These are phyloP conservation scores for Eucalyptus globulus DNA, from an alignment of 345 rosid species.

Conservation along the genomic window DNA sequence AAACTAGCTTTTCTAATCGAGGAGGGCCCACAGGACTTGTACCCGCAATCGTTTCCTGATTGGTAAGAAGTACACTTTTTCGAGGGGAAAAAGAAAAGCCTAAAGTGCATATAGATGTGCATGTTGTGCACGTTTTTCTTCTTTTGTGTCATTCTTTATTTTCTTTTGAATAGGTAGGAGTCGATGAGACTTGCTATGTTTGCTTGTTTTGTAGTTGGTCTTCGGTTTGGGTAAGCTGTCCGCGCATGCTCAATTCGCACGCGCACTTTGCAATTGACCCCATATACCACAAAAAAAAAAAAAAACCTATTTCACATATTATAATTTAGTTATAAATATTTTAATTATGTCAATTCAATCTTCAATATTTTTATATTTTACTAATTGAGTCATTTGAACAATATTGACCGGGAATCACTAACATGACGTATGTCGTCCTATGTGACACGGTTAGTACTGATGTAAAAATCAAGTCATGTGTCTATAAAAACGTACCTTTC, in stretches of 20 bases:
- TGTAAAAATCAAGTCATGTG: rapidly evolving
- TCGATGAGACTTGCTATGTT: neutral
- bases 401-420: rapidly evolving
- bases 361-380: rapidly evolving
- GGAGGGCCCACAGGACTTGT: neutral
- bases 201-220: neutral
- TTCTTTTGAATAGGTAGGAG: neutral
- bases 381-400: rapidly evolving
- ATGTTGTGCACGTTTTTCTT: neutral
- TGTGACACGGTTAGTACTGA: rapidly evolving
- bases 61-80: neutral
- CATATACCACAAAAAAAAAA: neutral
- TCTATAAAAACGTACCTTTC: rapidly evolving
- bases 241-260: neutral
- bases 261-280: neutral
- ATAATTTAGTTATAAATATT: rapidly evolving
- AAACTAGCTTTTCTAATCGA: neutral
- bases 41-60: neutral
- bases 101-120: neutral
- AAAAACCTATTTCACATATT: too few relatives aligned
- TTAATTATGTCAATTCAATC: too few relatives aligned
- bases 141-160: neutral
- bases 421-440: rapidly evolving
- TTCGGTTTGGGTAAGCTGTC: neutral
- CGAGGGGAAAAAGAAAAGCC: too few relatives aligned